Evolutionary conservation across 441 rosid genomes (phyloP).

Genomic region (Corymbia citriodora): DNA sequence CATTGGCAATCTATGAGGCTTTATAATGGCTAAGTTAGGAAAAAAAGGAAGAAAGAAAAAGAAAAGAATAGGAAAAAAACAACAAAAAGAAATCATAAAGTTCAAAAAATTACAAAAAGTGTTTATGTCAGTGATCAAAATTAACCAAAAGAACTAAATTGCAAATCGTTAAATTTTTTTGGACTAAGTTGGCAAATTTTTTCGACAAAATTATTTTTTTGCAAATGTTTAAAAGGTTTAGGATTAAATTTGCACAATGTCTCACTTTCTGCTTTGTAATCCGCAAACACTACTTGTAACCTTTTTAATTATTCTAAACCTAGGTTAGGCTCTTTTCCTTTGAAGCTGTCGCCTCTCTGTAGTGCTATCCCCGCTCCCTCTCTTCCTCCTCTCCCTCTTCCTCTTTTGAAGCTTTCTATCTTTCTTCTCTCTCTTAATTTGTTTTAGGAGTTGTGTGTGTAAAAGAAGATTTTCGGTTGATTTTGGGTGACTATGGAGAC

Average conservation of each 20-base stretch:
- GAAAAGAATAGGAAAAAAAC: background rate
- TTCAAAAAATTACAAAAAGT: background rate
- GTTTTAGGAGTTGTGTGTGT: background rate
- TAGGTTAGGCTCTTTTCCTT: too few relatives aligned
- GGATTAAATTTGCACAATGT: too few relatives aligned
- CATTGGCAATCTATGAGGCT: background rate
- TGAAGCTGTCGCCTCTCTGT: too few relatives aligned
- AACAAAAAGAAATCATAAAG: background rate
- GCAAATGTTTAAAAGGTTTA: too few relatives aligned
- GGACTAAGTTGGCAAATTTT: too few relatives aligned
- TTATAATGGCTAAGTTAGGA: accelerated
- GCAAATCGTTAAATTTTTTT: too few relatives aligned
- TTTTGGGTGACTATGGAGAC: background rate
- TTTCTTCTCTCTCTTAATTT: background rate
- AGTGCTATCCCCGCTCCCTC: background rate
- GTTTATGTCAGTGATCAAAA: too few relatives aligned
- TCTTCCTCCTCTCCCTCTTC: background rate
- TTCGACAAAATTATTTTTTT: too few relatives aligned
- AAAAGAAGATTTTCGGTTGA: background rate
- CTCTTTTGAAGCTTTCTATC: background rate
- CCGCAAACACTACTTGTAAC: too few relatives aligned
- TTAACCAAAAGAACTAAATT: too few relatives aligned
- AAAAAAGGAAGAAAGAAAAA: background rate
- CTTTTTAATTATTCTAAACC: too few relatives aligned
- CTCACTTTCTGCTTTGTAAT: too few relatives aligned